Percentiles rank a stretch among this genome's conserved stretches.
phyloP scores from a whole-genome alignment of 1,139 yeast genomes.

The Kodamaea anthophila region DNA sequence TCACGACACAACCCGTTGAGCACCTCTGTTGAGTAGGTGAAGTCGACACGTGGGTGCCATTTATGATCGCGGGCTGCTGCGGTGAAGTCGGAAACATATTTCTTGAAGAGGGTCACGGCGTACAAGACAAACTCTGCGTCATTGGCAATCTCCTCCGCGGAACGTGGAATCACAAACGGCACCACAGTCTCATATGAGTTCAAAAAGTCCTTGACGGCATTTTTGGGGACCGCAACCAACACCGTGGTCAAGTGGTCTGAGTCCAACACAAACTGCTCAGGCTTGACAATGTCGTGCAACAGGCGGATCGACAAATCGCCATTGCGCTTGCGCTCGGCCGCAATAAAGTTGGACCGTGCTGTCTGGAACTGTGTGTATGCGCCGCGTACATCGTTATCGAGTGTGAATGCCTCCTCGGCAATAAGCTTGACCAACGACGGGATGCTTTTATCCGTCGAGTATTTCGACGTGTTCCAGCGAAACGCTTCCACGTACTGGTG shows the following conservation, averaged over 20 bases:
- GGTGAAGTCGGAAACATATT: slow-evolving; percentile 64
- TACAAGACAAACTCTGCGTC: slow-evolving; percentile 73
- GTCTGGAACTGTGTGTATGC: slow-evolving; percentile 65
- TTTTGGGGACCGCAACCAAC: slow-evolving; percentile 80
- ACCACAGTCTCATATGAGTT: slow-evolving; percentile 69
- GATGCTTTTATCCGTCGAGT: slow-evolving; percentile 77
- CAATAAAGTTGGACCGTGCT: slow-evolving; percentile 77
- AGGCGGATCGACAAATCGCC: slow-evolving; percentile 92
- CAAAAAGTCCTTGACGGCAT: slow-evolving; percentile 52
- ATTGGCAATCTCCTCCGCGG: slow-evolving; percentile 61
- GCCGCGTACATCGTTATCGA: slow-evolving; percentile 77
- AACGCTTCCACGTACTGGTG: slow-evolving; percentile 66
- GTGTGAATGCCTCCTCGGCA: slow-evolving; percentile 68
- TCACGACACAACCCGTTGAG: slow-evolving; percentile 72
- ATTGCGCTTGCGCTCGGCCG: slow-evolving; percentile 86
- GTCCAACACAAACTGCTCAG: slow-evolving; percentile 75
- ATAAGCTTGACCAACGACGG: slow-evolving; percentile 66
- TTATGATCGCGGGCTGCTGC: slow-evolving; percentile 74
- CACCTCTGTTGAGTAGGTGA: slow-evolving; percentile 74
- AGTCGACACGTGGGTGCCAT: slow-evolving; percentile 87
- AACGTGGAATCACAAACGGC: slow-evolving; percentile 85
- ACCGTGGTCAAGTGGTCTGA: slow-evolving; percentile 83
- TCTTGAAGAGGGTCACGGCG: slow-evolving; percentile 80
- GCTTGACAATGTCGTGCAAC: slow-evolving; percentile 80
- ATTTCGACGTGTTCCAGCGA: slow-evolving; percentile 83